Conservation (phyloP, 1,139 yeast genomes). For the Magnusiomyces sp. region DNA sequence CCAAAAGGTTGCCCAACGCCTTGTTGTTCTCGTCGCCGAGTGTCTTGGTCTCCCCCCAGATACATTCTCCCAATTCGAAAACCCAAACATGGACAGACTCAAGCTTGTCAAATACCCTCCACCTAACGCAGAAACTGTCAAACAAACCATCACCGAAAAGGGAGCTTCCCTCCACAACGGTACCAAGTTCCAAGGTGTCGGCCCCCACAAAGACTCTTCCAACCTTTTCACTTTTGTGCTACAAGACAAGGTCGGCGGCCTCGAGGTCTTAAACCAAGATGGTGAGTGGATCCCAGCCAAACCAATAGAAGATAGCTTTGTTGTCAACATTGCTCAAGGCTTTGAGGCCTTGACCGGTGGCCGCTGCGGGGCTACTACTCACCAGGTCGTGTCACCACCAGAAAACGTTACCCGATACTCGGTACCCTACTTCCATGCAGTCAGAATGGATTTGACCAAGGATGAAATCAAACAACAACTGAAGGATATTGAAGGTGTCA, state of each 20-base stretch:
- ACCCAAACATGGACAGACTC: constrained; percentile 34
- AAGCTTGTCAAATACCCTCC: constrained; percentile 35
- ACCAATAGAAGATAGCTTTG: constrained; percentile 29
- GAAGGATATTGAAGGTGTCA: constrained; percentile 22
- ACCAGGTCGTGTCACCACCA: constrained; percentile 53
- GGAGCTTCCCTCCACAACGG: constrained; percentile 17
- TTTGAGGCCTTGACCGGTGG: constrained; percentile 36
- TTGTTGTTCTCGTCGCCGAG: constrained; percentile 45
- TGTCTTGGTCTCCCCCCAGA: constrained; percentile 42
- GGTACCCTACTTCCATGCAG: constrained; percentile 33
- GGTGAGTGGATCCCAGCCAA: constrained; percentile 53
- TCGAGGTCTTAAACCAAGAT: constrained; percentile 54
- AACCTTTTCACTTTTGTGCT: constrained; percentile 53
- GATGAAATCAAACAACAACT: constrained; percentile 26
- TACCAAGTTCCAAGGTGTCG: constrained; percentile 49
- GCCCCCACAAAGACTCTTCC: constrained; percentile 61
- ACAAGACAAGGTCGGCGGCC: constrained; percentile 47
- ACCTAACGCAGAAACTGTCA: constrained; percentile 6
- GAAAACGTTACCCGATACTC: constrained; percentile 31
- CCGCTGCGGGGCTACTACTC: constrained; percentile 50
- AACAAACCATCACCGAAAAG: not conserved
- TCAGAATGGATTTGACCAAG: constrained; percentile 27
- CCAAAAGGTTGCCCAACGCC: constrained; percentile 38
- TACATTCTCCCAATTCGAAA: constrained; percentile 42
- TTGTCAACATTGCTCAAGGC: constrained; percentile 35